Evolutionary conservation across 129 eudicot genomes (phyloP).

Genomic region (Flaveria sonorensis): DNA sequence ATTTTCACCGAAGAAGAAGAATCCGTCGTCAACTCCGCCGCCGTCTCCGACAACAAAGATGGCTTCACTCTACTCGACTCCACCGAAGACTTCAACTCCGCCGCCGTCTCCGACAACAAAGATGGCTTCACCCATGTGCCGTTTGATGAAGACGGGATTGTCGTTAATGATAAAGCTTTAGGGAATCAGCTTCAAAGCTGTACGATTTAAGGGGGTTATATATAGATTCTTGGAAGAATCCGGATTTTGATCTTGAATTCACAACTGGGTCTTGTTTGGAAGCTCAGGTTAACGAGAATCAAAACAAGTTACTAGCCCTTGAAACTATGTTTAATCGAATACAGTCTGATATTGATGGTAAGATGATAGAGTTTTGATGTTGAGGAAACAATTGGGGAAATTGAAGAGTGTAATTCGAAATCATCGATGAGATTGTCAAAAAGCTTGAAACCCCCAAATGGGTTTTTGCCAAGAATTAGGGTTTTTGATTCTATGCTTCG

Average conservation of each 20-base stretch:
- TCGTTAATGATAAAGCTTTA: constrained; percentile 59
- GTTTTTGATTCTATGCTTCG: constrained; percentile 78
- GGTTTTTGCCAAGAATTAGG: constrained; percentile 65
- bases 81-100: constrained; percentile 72
- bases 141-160: constrained; percentile 55
- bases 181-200: constrained; percentile 65
- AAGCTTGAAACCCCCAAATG: constrained; percentile 43
- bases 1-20: constrained; percentile 75
- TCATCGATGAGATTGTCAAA: constrained; percentile 45
- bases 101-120: too few relatives aligned
- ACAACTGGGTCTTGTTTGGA: too few relatives aligned
- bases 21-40: constrained; percentile 28
- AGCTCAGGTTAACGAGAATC: too few relatives aligned
- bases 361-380: constrained; percentile 56
- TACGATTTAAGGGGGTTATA: constrained; percentile 70
- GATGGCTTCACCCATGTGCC: constrained; percentile 97
- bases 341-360: constrained; percentile 75
- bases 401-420: constrained; percentile 42
- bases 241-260: constrained; percentile 44
- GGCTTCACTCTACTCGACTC: too few relatives aligned
- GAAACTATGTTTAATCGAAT: constrained; percentile 73
- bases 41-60: constrained; percentile 36
- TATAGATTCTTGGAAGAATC: constrained; percentile 47
- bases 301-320: too few relatives aligned
- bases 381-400: constrained; percentile 55